Conservation (phyloP, 1,139 yeast species). For the Yamadazyma dendronema region DNA sequence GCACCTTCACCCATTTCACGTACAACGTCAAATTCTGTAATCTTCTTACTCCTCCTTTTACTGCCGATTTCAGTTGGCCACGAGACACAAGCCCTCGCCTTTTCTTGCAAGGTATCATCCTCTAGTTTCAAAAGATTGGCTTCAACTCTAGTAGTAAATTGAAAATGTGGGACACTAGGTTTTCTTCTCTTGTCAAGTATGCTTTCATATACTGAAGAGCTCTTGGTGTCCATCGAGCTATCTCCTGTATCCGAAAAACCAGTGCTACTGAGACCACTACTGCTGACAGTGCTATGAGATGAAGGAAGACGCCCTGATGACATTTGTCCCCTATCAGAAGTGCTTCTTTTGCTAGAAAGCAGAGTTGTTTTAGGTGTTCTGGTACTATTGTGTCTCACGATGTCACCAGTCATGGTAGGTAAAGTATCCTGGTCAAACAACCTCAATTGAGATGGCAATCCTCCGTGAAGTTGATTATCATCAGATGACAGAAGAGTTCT, state of each 20-base stretch:
- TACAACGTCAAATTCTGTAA: conserved; percentile 65
- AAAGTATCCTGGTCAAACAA: conserved; percentile 38
- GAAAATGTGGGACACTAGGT: neutral
- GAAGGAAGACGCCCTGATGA: neutral
- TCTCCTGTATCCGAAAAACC: conserved; percentile 1
- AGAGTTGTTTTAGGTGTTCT: conserved; percentile 20
- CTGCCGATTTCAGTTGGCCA: conserved; percentile 64
- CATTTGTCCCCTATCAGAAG: neutral
- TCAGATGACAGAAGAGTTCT: conserved; percentile 17
- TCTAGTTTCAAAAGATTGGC: conserved; percentile 44
- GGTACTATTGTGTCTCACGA: conserved; percentile 37
- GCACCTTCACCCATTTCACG: conserved; percentile 95
- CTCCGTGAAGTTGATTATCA: conserved; percentile 7
- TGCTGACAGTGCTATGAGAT: neutral
- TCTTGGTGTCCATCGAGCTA: conserved; percentile 1
- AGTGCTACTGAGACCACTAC: conserved; percentile 1
- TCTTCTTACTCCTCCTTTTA: conserved; percentile 61
- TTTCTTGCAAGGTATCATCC: conserved; percentile 37
- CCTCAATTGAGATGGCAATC: conserved; percentile 58
- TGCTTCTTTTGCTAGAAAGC: neutral
- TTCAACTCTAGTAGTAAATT: conserved; percentile 21
- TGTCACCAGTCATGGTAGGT: conserved; percentile 21
- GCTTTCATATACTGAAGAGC: neutral
- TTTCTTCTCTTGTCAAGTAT: neutral
- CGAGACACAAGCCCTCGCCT: conserved; percentile 31